phyloP scores from a whole-genome alignment of 1,139 yeast genomes.

The Saccharomyces hybrid region DNA sequence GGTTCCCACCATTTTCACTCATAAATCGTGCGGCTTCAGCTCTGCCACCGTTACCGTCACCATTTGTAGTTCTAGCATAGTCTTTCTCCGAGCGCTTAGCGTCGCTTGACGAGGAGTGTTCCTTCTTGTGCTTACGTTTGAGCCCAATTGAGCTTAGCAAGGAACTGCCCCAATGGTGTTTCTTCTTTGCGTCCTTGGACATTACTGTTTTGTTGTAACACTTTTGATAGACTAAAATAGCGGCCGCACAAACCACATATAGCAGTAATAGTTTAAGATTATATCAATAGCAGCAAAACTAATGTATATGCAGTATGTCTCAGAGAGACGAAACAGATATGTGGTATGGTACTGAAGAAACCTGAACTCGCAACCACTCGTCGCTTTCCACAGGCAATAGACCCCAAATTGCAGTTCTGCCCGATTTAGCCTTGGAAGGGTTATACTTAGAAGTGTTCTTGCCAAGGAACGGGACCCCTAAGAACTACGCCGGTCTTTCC shows the following conservation, averaged over 20 bases:
- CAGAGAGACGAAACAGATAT: no score
- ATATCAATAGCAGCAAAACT: no score
- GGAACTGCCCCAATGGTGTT: not conserved
- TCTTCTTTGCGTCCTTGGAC: not conserved
- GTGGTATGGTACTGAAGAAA: no score
- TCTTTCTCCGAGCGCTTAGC: no score
- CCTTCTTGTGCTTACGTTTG: not conserved
- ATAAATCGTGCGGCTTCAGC: not conserved
- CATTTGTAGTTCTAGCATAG: not conserved
- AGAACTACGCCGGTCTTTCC: not conserved
- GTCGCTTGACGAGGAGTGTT: not conserved
- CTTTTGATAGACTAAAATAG: not conserved
- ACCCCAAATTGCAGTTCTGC: not conserved
- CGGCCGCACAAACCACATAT: not conserved
- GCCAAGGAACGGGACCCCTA: not conserved
- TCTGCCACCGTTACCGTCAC: no score
- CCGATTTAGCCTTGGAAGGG: not conserved
- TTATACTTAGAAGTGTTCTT: not conserved
- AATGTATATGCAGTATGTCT: no score
- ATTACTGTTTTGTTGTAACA: not conserved
- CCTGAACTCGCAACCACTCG: not conserved
- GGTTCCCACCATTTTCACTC: no score
- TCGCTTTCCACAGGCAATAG: not conserved
- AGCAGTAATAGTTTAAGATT: no score
- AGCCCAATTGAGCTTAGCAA: not conserved